Evolutionary conservation across 257 asterid species (phyloP).

Genomic region (Nicotiana attenuata): DNA sequence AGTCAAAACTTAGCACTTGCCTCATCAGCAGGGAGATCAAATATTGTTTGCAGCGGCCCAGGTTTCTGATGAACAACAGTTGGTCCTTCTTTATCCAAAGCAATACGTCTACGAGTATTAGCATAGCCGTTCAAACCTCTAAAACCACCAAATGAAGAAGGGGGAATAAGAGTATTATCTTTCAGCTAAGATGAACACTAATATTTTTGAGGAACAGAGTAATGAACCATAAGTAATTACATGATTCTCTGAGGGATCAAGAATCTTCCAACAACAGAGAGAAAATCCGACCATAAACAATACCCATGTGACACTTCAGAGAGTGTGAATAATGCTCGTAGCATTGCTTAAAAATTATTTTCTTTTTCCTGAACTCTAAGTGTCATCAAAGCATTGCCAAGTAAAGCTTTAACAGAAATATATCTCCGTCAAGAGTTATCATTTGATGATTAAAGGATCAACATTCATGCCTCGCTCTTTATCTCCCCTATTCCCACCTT

Average conservation of each 20-base stretch:
- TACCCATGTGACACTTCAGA: neutral
- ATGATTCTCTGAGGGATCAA: neutral
- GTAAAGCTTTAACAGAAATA: neutral
- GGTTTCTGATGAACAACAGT: conserved; percentile 64
- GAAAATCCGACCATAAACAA: neutral
- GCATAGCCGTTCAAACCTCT: conserved; percentile 63
- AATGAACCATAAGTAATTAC: neutral
- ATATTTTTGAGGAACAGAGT: neutral
- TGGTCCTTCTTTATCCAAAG: conserved; percentile 51
- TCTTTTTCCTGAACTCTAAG: neutral
- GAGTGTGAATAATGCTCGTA: neutral
- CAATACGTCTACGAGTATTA: conserved; percentile 34
- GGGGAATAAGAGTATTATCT: neutral
- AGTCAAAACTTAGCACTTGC: conserved; percentile 24
- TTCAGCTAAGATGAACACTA: neutral
- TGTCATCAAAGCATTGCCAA: neutral
- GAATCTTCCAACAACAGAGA: neutral
- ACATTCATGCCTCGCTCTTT: neutral
- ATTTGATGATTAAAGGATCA: neutral
- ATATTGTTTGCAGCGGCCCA: conserved; percentile 85
- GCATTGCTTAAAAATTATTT: neutral
- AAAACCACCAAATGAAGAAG: conserved; percentile 9
- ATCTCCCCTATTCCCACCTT: neutral
- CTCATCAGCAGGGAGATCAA: conserved; percentile 86
- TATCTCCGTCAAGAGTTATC: neutral